These are phyloP conservation scores for Cenchrus fungigraminus DNA, from an alignment of 176 grass and related monocot species.

Conservation along the genomic window DNA sequence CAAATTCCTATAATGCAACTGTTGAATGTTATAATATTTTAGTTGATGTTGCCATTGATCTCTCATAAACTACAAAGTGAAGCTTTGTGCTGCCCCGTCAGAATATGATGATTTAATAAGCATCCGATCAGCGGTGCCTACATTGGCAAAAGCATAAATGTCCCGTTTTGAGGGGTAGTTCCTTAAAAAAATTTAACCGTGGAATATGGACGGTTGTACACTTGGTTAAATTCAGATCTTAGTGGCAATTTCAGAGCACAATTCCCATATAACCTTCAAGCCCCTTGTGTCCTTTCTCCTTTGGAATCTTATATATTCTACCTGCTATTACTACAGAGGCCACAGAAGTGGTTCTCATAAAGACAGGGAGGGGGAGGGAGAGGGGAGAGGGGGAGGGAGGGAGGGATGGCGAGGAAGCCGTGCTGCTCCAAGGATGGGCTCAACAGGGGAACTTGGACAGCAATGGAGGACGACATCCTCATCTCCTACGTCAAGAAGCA, in stretches of 20 bases:
- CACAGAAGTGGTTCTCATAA: neutral
- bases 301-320: too few species aligned
- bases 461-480: slow-evolving; percentile 57
- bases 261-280: neutral
- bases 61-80: neutral
- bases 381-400: neutral
- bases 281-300: too few species aligned
- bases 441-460: slow-evolving; percentile 68
- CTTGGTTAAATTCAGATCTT: slow-evolving; percentile 1
- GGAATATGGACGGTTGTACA: neutral
- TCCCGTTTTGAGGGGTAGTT: neutral
- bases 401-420: slow-evolving; percentile 56
- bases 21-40: neutral
- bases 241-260: neutral
- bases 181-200: neutral
- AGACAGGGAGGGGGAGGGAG: neutral
- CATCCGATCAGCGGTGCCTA: neutral
- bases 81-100: neutral
- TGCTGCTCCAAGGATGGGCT: slow-evolving; percentile 49
- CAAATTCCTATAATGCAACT: neutral
- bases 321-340: neutral
- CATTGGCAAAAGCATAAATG: neutral
- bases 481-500: slow-evolving; percentile 53
- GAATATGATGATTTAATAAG: neutral
- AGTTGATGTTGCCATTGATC: neutral